phyloP scores from a whole-genome alignment of 140 eudicot species.

The Erigeron philadelphicus region DNA sequence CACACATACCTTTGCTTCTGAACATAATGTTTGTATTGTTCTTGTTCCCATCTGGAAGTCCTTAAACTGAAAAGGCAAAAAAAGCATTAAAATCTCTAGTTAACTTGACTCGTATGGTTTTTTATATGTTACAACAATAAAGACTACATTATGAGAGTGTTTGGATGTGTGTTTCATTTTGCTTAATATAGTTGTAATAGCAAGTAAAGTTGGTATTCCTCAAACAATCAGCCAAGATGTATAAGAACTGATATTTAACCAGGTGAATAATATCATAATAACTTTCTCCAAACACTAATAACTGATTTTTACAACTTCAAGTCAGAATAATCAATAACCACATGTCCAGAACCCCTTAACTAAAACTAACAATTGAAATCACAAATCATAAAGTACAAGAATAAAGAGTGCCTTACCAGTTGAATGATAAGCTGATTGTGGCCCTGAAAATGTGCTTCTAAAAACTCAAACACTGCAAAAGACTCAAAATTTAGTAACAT shows the following conservation, averaged over 20 bases:
- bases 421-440: constrained; percentile 49
- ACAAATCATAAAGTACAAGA: constrained; percentile 22
- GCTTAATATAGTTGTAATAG: not conserved
- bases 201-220: not conserved
- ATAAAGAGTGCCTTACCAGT: constrained; percentile 41
- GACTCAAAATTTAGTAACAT: constrained; percentile 26
- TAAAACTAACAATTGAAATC: too few species aligned
- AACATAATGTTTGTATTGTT: constrained; percentile 71
- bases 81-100: constrained; percentile 6
- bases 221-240: not conserved
- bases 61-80: constrained; percentile 39
- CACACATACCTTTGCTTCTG: constrained; percentile 71
- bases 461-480: constrained; percentile 67
- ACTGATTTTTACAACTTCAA: too few species aligned
- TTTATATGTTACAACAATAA: not conserved
- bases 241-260: not conserved
- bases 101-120: constrained; percentile 3
- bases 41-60: constrained; percentile 84
- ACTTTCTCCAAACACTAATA: not conserved
- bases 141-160: constrained; percentile 17
- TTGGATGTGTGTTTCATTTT: not conserved
- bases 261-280: not conserved
- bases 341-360: too few species aligned
- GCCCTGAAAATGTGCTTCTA: constrained; percentile 49
- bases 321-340: too few species aligned